Conservation (phyloP, 306 rosid genomes). For the Pachyrhizus erosus region DNA sequence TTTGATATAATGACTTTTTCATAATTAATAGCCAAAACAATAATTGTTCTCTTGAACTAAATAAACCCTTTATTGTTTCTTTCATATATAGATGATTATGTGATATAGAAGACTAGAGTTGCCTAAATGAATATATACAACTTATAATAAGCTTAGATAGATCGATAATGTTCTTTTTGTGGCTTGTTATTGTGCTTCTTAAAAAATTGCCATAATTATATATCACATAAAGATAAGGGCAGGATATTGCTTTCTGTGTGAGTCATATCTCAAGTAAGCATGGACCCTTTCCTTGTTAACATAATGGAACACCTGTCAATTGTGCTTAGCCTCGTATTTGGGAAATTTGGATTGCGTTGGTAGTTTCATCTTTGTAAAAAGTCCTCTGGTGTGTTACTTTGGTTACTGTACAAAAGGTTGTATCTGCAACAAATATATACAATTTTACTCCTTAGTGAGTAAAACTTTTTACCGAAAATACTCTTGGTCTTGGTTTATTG, state of each 20-base stretch:
- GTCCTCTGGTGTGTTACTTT: too few relatives aligned
- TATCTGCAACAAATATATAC: too few relatives aligned
- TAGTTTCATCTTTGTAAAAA: too few relatives aligned
- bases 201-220: neutral
- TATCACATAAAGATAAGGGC: too few relatives aligned
- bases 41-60: neutral
- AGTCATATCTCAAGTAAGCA: neutral
- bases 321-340: constrained; percentile 13
- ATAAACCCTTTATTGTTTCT: neutral
- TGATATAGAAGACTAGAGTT: neutral
- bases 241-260: neutral
- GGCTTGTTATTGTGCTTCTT: neutral
- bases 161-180: neutral
- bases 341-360: neutral
- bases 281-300: neutral
- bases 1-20: too few relatives aligned
- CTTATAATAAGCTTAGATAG: neutral
- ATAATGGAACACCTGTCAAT: neutral
- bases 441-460: too few relatives aligned
- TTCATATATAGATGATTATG: neutral
- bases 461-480: too few relatives aligned
- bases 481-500: too few relatives aligned
- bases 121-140: neutral
- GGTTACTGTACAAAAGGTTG: neutral
- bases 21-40: too few relatives aligned